Percentiles rank a stretch among this genome's conserved stretches.
phyloP scores from a whole-genome alignment of 202 grass and related monocot genomes.

The Carex sylvatica region DNA sequence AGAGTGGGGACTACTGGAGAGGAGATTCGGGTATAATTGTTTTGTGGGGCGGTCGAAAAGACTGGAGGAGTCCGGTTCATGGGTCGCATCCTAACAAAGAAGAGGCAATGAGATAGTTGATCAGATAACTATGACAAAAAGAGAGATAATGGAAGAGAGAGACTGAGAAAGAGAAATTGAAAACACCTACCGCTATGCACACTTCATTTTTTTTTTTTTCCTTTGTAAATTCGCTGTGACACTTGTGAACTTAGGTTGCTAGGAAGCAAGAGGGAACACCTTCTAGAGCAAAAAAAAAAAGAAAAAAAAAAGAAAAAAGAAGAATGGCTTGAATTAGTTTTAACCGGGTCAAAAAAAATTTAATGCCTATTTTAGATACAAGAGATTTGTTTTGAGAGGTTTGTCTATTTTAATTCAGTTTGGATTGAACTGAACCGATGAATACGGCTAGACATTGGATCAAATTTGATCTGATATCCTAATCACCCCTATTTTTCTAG shows the following conservation, averaged over 20 bases:
- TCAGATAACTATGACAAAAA: conserved; percentile 27
- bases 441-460: no score
- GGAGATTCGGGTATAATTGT: conserved; percentile 23
- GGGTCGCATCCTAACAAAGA: neutral
- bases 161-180: neutral
- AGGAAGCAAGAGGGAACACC: neutral
- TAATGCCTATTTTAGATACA: no score
- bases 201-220: neutral
- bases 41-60: conserved; percentile 19
- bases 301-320: no score
- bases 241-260: no score
- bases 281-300: neutral
- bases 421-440: no score
- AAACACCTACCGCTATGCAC: neutral
- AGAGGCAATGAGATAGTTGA: neutral
- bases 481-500: no score
- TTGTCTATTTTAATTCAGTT: no score
- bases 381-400: no score
- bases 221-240: neutral
- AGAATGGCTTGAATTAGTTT: no score
- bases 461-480: no score
- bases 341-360: no score
- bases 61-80: conserved; percentile 12
- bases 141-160: conserved; percentile 14
- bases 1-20: conserved; percentile 1